Evolutionary conservation across 441 rosid genomes (phyloP).

Genomic region (Biscutella auriculata): DNA sequence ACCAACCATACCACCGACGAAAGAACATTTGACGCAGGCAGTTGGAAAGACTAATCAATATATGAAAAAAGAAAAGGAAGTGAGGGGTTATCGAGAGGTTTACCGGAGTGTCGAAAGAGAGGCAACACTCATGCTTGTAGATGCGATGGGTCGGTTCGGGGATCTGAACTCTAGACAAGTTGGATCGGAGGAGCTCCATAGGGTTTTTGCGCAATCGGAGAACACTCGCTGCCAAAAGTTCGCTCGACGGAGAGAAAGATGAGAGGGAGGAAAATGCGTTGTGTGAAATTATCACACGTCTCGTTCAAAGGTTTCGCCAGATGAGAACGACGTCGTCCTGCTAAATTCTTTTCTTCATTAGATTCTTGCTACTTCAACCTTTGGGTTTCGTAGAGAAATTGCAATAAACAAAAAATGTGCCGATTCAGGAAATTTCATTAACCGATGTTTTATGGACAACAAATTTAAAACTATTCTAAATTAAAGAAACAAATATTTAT

Average conservation of each 20-base stretch:
- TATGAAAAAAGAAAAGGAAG: background rate
- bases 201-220: slow-evolving; percentile 15
- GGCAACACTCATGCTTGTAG: slow-evolving; percentile 93
- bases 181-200: slow-evolving; percentile 86
- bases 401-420: too few species aligned
- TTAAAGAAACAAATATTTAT: too few species aligned
- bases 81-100: background rate
- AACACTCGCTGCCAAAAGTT: too few species aligned
- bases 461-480: too few species aligned
- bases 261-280: background rate
- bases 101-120: slow-evolving; percentile 91
- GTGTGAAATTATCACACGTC: background rate
- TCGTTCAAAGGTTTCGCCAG: background rate
- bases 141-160: slow-evolving; percentile 94
- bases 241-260: background rate
- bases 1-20: too few species aligned
- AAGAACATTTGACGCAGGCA: too few species aligned
- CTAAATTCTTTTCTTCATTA: slow-evolving; percentile 9
- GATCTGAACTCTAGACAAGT: slow-evolving; percentile 89
- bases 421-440: too few species aligned
- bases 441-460: too few species aligned
- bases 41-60: background rate
- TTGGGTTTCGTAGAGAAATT: background rate
- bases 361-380: background rate
- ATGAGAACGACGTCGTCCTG: slow-evolving; percentile 14